These are phyloP conservation scores for Penicillium tannophilum DNA, from an alignment of 495 filamentous ascomycete species.

Conservation along the genomic window DNA sequence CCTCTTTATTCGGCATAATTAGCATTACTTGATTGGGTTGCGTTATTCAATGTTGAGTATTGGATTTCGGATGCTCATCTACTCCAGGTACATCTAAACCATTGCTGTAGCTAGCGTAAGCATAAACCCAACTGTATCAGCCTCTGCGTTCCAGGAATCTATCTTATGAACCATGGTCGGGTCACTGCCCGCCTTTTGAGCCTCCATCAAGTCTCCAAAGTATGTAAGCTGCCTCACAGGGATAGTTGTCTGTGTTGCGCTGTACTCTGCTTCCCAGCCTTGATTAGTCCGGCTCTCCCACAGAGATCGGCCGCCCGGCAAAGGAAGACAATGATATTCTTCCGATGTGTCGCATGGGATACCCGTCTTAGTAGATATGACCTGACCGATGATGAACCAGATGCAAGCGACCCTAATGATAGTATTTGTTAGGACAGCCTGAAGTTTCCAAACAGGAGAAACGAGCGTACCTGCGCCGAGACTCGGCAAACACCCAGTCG, in stretches of 20 bases:
- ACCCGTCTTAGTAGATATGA: conserved; percentile 2
- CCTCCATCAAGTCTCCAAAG: conserved; percentile 3
- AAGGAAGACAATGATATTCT: conserved; percentile 6
- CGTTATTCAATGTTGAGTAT: too few species aligned
- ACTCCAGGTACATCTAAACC: not conserved
- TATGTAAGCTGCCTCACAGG: conserved; percentile 1
- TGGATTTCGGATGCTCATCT: too few species aligned
- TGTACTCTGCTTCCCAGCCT: conserved; percentile 4
- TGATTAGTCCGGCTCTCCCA: conserved; percentile 2
- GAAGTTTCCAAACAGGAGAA: not conserved
- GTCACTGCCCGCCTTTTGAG: conserved; percentile 5
- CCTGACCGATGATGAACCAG: conserved; percentile 3
- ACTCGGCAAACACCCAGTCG: conserved; percentile 2
- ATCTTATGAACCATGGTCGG: conserved; percentile 1
- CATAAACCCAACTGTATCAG: conserved; percentile 3
- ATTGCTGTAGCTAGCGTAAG: conserved; percentile 6
- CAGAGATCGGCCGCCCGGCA: conserved; percentile 2
- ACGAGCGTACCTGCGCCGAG: conserved; percentile 3
- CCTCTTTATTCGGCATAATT: too few species aligned
- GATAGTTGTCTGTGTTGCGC: conserved; percentile 4
- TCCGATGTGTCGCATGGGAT: conserved; percentile 2
- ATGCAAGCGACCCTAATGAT: conserved; percentile 3
- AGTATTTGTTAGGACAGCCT: not conserved
- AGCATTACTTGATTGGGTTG: too few species aligned
- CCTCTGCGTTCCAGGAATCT: conserved; percentile 5